Percentiles rank a stretch among this genome's conserved stretches.
phyloP scores from a whole-genome alignment of 2,329 filamentous ascomycete species.

The Scytalidium sp. region DNA sequence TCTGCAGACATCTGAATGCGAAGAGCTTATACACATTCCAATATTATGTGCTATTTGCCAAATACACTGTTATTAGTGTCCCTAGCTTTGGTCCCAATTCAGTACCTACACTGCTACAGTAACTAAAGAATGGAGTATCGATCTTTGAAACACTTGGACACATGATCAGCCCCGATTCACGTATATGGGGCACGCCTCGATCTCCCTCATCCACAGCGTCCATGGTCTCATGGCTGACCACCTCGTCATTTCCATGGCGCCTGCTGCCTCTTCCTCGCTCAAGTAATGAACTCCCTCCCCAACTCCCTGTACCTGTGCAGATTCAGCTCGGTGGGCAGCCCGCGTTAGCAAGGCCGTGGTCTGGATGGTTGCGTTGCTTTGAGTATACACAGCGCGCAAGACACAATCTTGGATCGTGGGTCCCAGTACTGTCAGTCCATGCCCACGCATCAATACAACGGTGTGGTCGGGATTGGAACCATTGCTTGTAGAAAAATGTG shows the following conservation, averaged over 20 bases:
- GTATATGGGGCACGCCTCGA: constrained; percentile 19
- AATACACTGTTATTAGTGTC: too few species aligned
- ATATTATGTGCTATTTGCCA: too few species aligned
- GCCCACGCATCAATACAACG: constrained; percentile 41
- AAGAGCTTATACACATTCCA: too few species aligned
- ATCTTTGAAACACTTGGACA: too few species aligned
- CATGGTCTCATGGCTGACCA: constrained; percentile 21
- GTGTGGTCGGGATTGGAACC: constrained; percentile 16
- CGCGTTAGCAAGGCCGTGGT: constrained; percentile 29
- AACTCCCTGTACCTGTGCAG: background rate
- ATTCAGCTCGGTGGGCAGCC: background rate
- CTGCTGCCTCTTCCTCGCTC: constrained; percentile 13
- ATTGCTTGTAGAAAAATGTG: constrained; percentile 23
- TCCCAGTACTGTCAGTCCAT: constrained; percentile 38
- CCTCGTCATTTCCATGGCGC: constrained; percentile 20
- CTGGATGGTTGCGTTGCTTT: constrained; percentile 38
- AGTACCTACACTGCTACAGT: too few species aligned
- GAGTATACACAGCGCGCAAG: constrained; percentile 38
- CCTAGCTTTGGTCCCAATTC: too few species aligned
- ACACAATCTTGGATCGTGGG: constrained; percentile 35
- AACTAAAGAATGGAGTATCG: too few species aligned
- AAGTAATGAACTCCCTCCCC: constrained; percentile 6
- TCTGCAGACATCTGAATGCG: too few species aligned
- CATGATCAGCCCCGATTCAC: constrained; percentile 10
- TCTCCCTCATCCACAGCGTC: constrained; percentile 23